Conservation (phyloP, 768 basidiomycete species). For the Xerocomellus chrysenteron region DNA sequence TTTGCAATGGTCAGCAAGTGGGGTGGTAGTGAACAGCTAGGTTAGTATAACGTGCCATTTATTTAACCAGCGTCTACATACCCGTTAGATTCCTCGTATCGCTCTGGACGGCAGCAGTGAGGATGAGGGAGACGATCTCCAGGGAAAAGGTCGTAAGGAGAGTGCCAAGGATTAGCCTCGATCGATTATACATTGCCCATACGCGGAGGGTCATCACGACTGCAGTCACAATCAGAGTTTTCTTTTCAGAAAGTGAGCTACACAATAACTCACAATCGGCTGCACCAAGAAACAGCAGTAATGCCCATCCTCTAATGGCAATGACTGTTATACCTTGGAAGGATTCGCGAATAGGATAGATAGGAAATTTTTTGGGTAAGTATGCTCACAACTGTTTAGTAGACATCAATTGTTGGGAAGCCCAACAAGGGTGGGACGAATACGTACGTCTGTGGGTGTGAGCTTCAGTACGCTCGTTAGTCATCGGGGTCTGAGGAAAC, state of each 20-base stretch:
- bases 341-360: too few relatives aligned
- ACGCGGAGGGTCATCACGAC: neutral
- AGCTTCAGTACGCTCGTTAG: neutral
- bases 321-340: neutral
- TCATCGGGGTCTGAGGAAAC: neutral
- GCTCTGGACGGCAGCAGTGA: neutral
- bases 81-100: neutral
- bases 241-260: neutral
- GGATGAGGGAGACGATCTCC: neutral
- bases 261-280: neutral
- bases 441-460: neutral
- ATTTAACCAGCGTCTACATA: neutral
- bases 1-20: neutral
- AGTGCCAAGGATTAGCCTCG: neutral
- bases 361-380: neutral
- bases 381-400: neutral
- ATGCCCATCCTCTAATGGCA: neutral
- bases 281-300: neutral
- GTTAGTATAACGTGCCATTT: neutral
- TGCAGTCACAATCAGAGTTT: neutral
- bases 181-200: constrained; percentile 1
- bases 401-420: neutral
- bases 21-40: too few relatives aligned
- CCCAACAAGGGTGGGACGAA: neutral
- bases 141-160: neutral